These are phyloP conservation scores for Rhizopogon rudus DNA, from an alignment of 768 basidiomycete species.

Conservation along the genomic window DNA sequence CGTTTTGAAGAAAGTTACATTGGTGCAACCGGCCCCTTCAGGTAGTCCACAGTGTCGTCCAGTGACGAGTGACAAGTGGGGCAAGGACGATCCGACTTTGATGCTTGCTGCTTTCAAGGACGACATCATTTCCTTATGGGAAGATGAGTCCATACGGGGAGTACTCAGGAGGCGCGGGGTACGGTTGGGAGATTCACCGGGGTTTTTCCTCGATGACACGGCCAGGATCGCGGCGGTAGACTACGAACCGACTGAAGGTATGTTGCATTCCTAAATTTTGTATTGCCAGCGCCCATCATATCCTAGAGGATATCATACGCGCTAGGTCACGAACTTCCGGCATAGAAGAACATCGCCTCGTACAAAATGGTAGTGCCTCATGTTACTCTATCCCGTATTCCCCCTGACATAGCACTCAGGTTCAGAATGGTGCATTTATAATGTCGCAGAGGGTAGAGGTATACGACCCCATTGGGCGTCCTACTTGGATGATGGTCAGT, in stretches of 20 bases:
- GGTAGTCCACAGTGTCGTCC: neutral
- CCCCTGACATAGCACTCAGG: slow-evolving; percentile 23
- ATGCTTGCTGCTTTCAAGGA: slow-evolving; percentile 48
- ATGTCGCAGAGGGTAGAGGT: slow-evolving; percentile 61
- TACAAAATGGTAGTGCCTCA: slow-evolving; percentile 48
- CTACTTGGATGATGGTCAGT: slow-evolving; percentile 66
- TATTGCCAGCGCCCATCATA: neutral
- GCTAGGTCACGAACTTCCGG: slow-evolving; percentile 71
- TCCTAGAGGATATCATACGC: slow-evolving; percentile 58
- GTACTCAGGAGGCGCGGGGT: slow-evolving; percentile 47
- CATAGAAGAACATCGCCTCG: slow-evolving; percentile 66
- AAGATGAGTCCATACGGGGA: slow-evolving; percentile 45
- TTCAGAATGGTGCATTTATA: slow-evolving; percentile 62
- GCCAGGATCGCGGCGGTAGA: slow-evolving; percentile 47
- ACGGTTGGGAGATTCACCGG: slow-evolving; percentile 53
- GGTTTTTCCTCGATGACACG: slow-evolving; percentile 74
- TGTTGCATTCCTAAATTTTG: neutral
- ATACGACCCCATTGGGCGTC: slow-evolving; percentile 66
- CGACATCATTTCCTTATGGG: slow-evolving; percentile 64
- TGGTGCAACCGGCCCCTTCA: neutral
- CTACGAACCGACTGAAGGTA: slow-evolving; percentile 64
- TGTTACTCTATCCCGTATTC: neutral
- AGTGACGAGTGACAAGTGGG: slow-evolving; percentile 14
- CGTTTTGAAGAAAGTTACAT: slow-evolving; percentile 27
- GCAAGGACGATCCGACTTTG: slow-evolving; percentile 38